These are phyloP conservation scores for Porpolomopsis calyptriformis DNA, from an alignment of 768 basidiomycete species.

Conservation along the genomic window DNA sequence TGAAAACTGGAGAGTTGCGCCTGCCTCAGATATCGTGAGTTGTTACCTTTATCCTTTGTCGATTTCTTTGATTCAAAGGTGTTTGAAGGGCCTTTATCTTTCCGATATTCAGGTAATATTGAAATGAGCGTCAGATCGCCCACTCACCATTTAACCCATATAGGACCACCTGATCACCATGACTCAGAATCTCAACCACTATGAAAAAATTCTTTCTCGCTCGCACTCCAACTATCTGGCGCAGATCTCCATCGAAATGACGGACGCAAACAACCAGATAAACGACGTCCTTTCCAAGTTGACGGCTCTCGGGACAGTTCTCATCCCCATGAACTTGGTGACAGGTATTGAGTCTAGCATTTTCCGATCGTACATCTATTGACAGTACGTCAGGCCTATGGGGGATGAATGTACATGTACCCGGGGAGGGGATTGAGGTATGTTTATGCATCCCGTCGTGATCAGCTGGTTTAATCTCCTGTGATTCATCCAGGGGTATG, in stretches of 20 bases:
- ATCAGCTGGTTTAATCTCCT: not conserved
- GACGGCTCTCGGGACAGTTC: conserved; percentile 93
- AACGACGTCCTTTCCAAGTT: conserved; percentile 97
- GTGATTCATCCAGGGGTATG: conserved; percentile 33
- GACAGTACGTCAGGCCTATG: conserved; percentile 50
- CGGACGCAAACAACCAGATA: conserved; percentile 99
- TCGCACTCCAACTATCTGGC: conserved; percentile 99
- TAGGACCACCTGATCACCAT: conserved; percentile 98
- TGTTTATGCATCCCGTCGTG: conserved; percentile 12
- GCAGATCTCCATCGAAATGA: conserved; percentile 99
- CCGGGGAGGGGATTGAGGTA: conserved; percentile 59
- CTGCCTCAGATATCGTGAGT: conserved; percentile 89
- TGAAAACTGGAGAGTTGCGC: conserved; percentile 97
- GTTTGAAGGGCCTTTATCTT: conserved; percentile 72
- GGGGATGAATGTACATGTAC: conserved; percentile 99
- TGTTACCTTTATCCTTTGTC: not conserved
- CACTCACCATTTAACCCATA: conserved; percentile 15
- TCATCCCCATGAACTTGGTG: conserved; percentile 94
- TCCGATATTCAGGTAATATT: conserved; percentile 76
- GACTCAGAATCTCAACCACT: conserved; percentile 99
- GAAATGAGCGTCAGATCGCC: not conserved
- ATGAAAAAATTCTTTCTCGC: conserved; percentile 97
- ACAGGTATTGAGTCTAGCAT: conserved; percentile 46
- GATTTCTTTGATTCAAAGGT: not conserved
- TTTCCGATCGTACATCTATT: not conserved